These are phyloP conservation scores for Bombardia bombarda DNA, from an alignment of 495 filamentous ascomycete genomes.

Conservation along the genomic window DNA sequence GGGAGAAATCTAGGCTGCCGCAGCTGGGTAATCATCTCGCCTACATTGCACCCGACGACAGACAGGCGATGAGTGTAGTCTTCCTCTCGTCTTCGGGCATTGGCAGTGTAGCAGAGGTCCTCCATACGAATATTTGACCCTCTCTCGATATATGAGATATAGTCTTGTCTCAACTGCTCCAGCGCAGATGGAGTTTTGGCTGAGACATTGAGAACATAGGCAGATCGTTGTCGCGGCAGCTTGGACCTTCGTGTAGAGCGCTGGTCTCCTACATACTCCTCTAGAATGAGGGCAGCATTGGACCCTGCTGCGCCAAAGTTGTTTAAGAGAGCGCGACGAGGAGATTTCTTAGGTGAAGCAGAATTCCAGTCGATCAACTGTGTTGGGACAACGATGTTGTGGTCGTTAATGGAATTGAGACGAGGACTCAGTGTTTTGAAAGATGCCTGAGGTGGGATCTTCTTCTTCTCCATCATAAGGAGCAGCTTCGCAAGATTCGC, in stretches of 20 bases:
- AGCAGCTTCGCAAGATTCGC: conserved; percentile 64
- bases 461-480: conserved; percentile 64
- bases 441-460: conserved; percentile 66
- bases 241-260: conserved; percentile 42
- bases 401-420: too few relatives aligned
- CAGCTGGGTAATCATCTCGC: neutral
- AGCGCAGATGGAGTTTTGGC: conserved; percentile 28
- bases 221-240: neutral
- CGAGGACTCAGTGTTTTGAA: conserved; percentile 54
- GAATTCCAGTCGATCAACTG: conserved; percentile 12
- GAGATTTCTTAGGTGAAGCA: too few relatives aligned
- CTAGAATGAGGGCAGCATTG: neutral
- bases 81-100: conserved; percentile 57
- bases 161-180: conserved; percentile 20
- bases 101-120: conserved; percentile 60
- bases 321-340: conserved; percentile 43
- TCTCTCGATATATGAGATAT: conserved; percentile 4
- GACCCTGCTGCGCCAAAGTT: conserved; percentile 43
- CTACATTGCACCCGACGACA: conserved; percentile 5
- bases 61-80: conserved; percentile 52
- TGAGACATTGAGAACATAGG: conserved; percentile 21
- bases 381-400: conserved; percentile 1
- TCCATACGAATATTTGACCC: conserved; percentile 16
- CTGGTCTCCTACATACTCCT: conserved; percentile 40
- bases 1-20: neutral